Evolutionary conservation across 352 stramenopile genomes (phyloP), one percentile per base, ranked within the genome.

Genomic region (Globisporangium echinulatum): DNA sequence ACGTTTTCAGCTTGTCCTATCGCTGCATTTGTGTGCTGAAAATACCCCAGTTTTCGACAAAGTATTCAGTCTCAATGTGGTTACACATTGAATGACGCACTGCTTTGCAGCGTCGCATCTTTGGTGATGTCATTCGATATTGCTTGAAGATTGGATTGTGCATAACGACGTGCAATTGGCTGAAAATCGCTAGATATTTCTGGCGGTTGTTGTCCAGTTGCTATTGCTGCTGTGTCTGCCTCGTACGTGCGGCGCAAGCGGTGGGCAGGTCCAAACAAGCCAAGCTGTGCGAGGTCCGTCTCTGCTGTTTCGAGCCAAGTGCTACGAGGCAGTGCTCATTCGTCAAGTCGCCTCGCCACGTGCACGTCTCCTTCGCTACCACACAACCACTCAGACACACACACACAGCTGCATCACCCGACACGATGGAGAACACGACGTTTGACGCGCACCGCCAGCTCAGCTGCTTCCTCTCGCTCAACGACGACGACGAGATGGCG

Each of bases 381-480:
- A 33, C 9, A 14, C 17, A 25, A 38, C 19, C 44, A 15, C 53
- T 38, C 56, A 51, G 49, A 42, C 52, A 17, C 52, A 42, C 51
- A 47, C 47, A 49, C 48, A 33, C 42, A 49, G 39, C 43, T 66
- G 9, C 36, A 56, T 39, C 38, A 57, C 25, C 25, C 25, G 25
- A 13, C 19, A 54, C 37, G 14, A 87, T 87, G 77, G 69, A 85
- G 40, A 53, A 52, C 65, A 57, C 61, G 44, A 72, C 63, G 25
- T 38, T 69, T 37, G 74, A 79, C 58, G 70, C 79, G 52, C 73
- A 87, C 55, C 78, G 79, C 63, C 79, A 89, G 70, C 70, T 91
- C 39, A 79, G 77, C 70, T 87, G 72, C 66, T 91, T 91, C 66
- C 75, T 91, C 60, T 79, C 75, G 38, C 67, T 89, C 42, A 70